Evolutionary conservation across 1,284 basidiomycete species (phyloP).

Genomic region (Ganoderma lingzhi): DNA sequence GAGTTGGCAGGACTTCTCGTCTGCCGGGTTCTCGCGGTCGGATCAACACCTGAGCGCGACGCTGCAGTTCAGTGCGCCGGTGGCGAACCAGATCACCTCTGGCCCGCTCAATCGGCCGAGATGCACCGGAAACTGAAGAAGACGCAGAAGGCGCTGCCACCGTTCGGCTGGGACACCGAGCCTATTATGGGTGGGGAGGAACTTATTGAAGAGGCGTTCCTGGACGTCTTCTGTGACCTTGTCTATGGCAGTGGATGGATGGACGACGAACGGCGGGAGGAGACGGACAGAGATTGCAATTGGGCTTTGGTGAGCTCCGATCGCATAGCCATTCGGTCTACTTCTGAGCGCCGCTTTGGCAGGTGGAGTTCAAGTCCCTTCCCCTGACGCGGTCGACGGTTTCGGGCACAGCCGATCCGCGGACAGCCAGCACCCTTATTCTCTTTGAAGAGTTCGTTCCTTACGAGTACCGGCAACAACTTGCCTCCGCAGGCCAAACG

Average conservation of each 20-base stretch:
- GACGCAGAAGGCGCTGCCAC: conserved; percentile 78
- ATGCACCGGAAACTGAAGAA: conserved; percentile 83
- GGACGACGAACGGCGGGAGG: conserved; percentile 76
- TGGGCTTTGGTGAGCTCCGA: conserved; percentile 83
- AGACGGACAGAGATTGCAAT: conserved; percentile 84
- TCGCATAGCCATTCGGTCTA: neutral
- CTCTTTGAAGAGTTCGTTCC: conserved; percentile 92
- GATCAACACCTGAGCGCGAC: conserved; percentile 80
- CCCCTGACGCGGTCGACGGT: conserved; percentile 48
- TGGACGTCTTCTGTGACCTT: conserved; percentile 89
- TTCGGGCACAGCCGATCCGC: conserved; percentile 55
- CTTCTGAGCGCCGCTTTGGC: conserved; percentile 11
- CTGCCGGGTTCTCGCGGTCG: conserved; percentile 79
- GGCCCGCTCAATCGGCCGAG: conserved; percentile 79
- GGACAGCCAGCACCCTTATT: conserved; percentile 66
- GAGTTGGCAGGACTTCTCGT: conserved; percentile 88
- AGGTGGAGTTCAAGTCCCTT: conserved; percentile 88
- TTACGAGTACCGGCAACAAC: conserved; percentile 81
- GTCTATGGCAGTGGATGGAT: conserved; percentile 84
- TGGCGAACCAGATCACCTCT: conserved; percentile 71
- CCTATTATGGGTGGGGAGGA: conserved; percentile 78
- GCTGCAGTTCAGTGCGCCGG: conserved; percentile 80
- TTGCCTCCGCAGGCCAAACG: conserved; percentile 52
- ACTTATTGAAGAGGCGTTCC: conserved; percentile 85
- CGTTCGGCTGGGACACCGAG: conserved; percentile 88